Conservation (phyloP, 306 rosid genomes). For the Elaeagnus macrophylla region DNA sequence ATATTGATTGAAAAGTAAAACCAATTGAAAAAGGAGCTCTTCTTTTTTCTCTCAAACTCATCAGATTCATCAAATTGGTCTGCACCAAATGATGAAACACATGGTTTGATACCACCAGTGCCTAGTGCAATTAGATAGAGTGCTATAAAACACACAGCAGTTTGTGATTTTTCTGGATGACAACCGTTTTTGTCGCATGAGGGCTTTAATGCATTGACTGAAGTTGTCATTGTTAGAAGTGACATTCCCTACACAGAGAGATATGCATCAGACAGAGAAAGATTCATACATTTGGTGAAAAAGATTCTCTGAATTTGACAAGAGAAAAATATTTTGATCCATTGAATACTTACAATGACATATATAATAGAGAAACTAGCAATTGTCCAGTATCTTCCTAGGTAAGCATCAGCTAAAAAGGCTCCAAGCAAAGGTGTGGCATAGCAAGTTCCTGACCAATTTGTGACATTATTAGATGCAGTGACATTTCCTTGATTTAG, state of each 20-base stretch:
- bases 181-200: conserved; percentile 3
- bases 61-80: conserved; percentile 15
- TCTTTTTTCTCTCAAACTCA: conserved; percentile 11
- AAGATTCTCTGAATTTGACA: too few species aligned
- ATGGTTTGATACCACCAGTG: conserved; percentile 17
- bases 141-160: conserved; percentile 2
- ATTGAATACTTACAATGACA: conserved; percentile 12
- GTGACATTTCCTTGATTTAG: conserved; percentile 13
- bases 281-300: too few species aligned
- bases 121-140: conserved; percentile 11
- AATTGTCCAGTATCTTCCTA: conserved; percentile 15
- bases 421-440: conserved; percentile 14
- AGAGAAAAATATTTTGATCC: not conserved
- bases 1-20: conserved; percentile 11
- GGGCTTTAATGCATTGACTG: conserved; percentile 11
- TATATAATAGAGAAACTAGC: conserved; percentile 10
- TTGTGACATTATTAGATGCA: conserved; percentile 10
- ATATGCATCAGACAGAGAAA: not conserved
- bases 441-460: conserved; percentile 16
- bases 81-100: conserved; percentile 16
- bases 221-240: not conserved
- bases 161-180: not conserved
- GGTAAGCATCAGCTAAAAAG: conserved; percentile 12
- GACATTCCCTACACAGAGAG: conserved; percentile 5
- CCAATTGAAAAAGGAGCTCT: conserved; percentile 17